Evolutionary conservation across 257 asterid genomes (phyloP), one percentile per base, ranked within the genome.

Genomic region (Sherardia arvensis): DNA sequence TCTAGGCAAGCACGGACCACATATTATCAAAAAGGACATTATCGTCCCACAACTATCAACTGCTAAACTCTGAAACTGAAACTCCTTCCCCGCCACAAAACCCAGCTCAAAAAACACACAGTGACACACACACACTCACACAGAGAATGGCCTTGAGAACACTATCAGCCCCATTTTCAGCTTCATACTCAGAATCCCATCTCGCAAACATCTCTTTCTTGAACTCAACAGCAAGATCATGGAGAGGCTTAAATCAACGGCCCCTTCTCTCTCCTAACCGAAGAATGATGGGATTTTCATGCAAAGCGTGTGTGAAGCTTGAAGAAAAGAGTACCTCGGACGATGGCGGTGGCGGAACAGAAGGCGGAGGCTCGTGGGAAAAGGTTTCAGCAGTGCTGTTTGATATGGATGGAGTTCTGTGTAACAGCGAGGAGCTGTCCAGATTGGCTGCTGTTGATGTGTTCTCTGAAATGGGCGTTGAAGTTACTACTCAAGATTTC

Each of bases 401-500:
- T 72, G 99, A 92, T 66, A 92, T 89, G 99, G 99, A 93, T 63
- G 99, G 97, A 33, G 97, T 93, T 67, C 79, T 93, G 20, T 93
- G 99, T 53, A 84, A 93, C 76, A 93, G 99, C 59, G 99, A 93
- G 69, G 96, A 89, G 70, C 80, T 82, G 1, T 93, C 99, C 8
- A 82, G 97, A 75, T 76, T 74, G 83, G 96, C 97, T 18, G 99
- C 90, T 27, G 99, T 93, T 14, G 96, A 93, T 57, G 81, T 93
- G 34, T 93, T 90, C 67, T 83, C 89, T 25, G 99, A 90, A 73
- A 87, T 90, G 99, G 99, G 99, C 48, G 94, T 93, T 73, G 69
- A 81, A 49, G 96, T 76, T 58, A 85, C 90, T 1, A 88, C 87
- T 66, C 73, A 90, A 28, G 99, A 93, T 77, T 93, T 93, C 59